Evolutionary conservation across 2,329 filamentous ascomycete species (phyloP).

Genomic region (Teratosphaeria nubilosa): DNA sequence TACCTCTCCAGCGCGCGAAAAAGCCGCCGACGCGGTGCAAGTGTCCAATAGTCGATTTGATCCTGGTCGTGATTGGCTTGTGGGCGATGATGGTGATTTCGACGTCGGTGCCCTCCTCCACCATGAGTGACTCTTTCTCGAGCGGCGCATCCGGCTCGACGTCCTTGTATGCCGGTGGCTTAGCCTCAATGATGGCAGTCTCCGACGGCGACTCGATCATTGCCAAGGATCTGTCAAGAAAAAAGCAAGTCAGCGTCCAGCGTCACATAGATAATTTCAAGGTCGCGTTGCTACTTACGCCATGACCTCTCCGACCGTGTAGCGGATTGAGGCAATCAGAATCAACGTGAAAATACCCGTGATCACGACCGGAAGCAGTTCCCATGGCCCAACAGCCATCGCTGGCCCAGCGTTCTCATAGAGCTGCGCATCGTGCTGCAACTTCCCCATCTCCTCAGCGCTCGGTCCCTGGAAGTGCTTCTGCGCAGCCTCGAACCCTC

Average conservation of each 20-base stretch:
- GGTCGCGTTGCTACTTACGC: slow-evolving; percentile 19
- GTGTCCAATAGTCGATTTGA: slow-evolving; percentile 49
- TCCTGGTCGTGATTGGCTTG: slow-evolving; percentile 51
- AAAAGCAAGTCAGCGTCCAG: not conserved
- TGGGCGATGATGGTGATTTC: slow-evolving; percentile 39
- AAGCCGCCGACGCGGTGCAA: slow-evolving; percentile 39
- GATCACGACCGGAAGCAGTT: slow-evolving; percentile 22
- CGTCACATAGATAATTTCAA: not conserved
- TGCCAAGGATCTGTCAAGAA: slow-evolving; percentile 38
- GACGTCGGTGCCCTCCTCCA: slow-evolving; percentile 26
- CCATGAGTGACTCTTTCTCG: slow-evolving; percentile 26
- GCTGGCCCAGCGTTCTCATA: slow-evolving; percentile 18
- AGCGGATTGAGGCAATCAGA: slow-evolving; percentile 33
- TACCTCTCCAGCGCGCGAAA: slow-evolving; percentile 26
- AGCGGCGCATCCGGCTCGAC: slow-evolving; percentile 36
- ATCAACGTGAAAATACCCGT: slow-evolving; percentile 33
- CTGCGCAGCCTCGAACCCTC: slow-evolving; percentile 22
- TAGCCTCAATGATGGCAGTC: slow-evolving; percentile 35
- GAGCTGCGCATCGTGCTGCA: slow-evolving; percentile 20
- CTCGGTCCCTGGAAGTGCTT: slow-evolving; percentile 13
- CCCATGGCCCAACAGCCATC: slow-evolving; percentile 15
- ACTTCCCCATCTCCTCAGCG: slow-evolving; percentile 11
- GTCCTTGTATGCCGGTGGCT: slow-evolving; percentile 39
- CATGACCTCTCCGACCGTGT: slow-evolving; percentile 51
- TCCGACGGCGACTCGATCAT: slow-evolving; percentile 53